Conservation (phyloP, 2,329 filamentous ascomycete species). For the Penicillium sp. region DNA sequence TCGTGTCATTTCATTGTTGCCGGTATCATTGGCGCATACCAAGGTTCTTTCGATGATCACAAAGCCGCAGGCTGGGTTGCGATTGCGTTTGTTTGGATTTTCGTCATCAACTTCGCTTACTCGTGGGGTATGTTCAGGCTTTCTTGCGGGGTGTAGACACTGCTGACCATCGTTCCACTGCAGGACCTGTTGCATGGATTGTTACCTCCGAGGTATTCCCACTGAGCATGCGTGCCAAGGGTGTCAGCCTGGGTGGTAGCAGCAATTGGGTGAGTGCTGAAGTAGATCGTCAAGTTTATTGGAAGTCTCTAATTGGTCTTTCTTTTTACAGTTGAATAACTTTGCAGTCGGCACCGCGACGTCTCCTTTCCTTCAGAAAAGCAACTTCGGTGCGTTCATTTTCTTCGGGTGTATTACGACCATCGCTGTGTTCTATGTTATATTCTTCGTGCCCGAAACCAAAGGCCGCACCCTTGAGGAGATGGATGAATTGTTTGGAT, state of each 20-base stretch:
- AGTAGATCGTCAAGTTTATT: neutral
- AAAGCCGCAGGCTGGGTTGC: constrained; percentile 67
- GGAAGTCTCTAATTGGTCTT: constrained; percentile 1
- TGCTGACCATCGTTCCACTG: neutral
- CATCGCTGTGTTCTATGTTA: constrained; percentile 29
- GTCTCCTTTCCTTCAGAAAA: constrained; percentile 62
- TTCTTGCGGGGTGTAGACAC: neutral
- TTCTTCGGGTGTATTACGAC: constrained; percentile 58
- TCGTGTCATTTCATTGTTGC: constrained; percentile 70
- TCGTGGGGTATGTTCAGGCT: constrained; percentile 53
- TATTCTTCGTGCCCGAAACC: constrained; percentile 37
- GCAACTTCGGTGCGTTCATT: constrained; percentile 69
- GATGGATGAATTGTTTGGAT: constrained; percentile 42
- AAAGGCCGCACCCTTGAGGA: constrained; percentile 41
- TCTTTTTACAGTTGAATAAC: constrained; percentile 51
- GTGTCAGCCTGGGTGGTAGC: constrained; percentile 33
- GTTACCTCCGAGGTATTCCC: constrained; percentile 74
- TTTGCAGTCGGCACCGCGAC: constrained; percentile 68
- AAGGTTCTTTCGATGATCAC: constrained; percentile 59
- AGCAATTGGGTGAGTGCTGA: constrained; percentile 35
- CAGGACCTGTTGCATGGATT: constrained; percentile 66
- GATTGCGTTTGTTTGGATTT: constrained; percentile 63
- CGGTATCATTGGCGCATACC: constrained; percentile 63
- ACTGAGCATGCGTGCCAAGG: constrained; percentile 64
- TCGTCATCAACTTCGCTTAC: constrained; percentile 72